Base-by-base conservation (phyloP, 2,329 filamentous ascomycete species). In the Epichloe amarillans region DNA sequence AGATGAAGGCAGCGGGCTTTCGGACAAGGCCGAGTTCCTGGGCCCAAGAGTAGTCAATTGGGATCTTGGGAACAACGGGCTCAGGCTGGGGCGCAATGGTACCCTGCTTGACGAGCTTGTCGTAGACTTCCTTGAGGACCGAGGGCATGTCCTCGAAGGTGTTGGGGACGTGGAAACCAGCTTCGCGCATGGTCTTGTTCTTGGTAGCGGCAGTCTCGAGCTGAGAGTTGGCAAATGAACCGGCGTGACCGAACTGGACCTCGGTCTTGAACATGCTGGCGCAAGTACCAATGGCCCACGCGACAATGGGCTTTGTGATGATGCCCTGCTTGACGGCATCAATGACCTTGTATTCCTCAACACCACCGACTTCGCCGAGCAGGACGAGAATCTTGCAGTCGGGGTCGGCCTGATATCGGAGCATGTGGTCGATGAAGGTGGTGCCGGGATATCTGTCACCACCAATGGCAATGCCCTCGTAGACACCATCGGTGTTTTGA, bases 181-280 rank as follows among this genome's bases (percentile, higher is more conserved):
- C 93, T 55, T 95, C 90, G 64, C 79, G 84, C 93, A 98, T 98
- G 62, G 78, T 80, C 82, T 93, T 83, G 83, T 98, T 98, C 88
- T 98, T 98, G 72, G 79, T 80, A 53, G 87, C 85, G 52, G 93
- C 93, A 54, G 93, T 97, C 82, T 98, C 93, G 63, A 98, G 88
- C 73, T 96, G 87, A 53, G 93, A 98, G 83, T 98, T 98, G 79
- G 93, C 93, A 61, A 96, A 96, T 50, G 93, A 89, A 73, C 93
- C 93, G 63, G 93, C 93, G 76, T 98, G 93, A 65, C 93, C 93
- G 74, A 98, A 98, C 73, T 98, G 93, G 44, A 98, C 93, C 77
- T 98, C 93, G 40, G 93, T 98, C 84, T 95, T 97, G 79, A 98
- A 95, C 89, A 98, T 93, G 80, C 88, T 91, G 57, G 93, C 93